Base-by-base conservation (phyloP, 345 rosid species). In the Camelina hispida region DNA sequence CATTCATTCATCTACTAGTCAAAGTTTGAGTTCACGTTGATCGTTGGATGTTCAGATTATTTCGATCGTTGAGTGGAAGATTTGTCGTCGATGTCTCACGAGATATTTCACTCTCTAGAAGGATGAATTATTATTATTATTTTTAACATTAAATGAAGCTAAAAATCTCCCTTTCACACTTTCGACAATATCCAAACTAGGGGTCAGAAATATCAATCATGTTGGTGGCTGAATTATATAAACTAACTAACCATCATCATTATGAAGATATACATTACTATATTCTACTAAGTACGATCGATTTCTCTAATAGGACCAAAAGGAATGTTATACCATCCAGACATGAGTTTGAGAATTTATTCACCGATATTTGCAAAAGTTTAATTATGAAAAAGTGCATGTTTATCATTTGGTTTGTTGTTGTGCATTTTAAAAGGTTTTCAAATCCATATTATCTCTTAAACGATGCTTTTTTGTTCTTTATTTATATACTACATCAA, bases 1-100 rank as follows among this genome's bases (percentile, higher is more conserved):
- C 22, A 25, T 59, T 38, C 42, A 75, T 61, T 38, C 42, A 75
- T 61, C 69, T 54, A 68, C 79, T 60, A 62, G 74, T 75, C 79
- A 75, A 75, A 25, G 46, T 75, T 60, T 60, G 69, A n/a, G 55
- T 38, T 65, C 70, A 63, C 71, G 16, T 73, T 11, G 67, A 51
- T 59, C 13, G 62, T 50, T 12, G 54, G 40, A 51, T 66, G 66
- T 15, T 58, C 34, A 34, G 8, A 34, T 20, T 58, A 28, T 28
- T 4, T 28, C 11, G 5, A n/a, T 55, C 5, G 4, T 43, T 14
- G 20, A 2, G 11, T 34, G 11, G 11, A 35, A 10, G 40, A 35
- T 35, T 35, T 8, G 38, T 52, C 48, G 37, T 37, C 13, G 22
- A 67, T 52, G 15, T 40, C 5, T 66, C 5, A 22, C 5, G 7